Evolutionary conservation across 208 protist genomes (phyloP).

Genomic region (Leptomonas seymouri): DNA sequence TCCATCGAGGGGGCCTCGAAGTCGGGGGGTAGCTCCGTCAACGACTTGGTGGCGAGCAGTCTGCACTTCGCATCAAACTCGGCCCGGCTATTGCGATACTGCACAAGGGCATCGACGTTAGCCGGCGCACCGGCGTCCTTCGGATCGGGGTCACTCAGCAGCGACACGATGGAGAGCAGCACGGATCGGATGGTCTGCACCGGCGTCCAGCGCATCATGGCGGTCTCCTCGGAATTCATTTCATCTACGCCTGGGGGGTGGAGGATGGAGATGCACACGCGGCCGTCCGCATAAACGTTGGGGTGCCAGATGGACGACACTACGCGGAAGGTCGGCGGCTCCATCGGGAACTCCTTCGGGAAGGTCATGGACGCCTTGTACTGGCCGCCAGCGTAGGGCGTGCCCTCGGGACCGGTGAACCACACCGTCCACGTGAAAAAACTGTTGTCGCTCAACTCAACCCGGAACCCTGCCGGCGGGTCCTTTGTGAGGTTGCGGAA

Average conservation of each 20-base stretch:
- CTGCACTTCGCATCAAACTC: constrained; percentile 66
- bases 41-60: constrained; percentile 85
- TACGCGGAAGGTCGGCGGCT: constrained; percentile 95
- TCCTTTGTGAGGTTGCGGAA: constrained; percentile 86
- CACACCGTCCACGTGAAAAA: constrained; percentile 94
- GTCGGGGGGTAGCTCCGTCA: constrained; percentile 85
- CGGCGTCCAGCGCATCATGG: constrained; percentile 97
- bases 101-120: constrained; percentile 94
- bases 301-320: constrained; percentile 97
- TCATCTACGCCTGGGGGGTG: constrained; percentile 97
- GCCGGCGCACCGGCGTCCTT: constrained; percentile 93
- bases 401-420: constrained; percentile 87
- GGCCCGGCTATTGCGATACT: constrained; percentile 78
- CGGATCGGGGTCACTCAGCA: constrained; percentile 95
- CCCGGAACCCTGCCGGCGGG: constrained; percentile 92
- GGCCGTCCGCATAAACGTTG: constrained; percentile 96
- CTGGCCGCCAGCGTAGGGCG: constrained; percentile 86
- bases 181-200: constrained; percentile 96
- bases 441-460: constrained; percentile 86
- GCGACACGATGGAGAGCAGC: constrained; percentile 93
- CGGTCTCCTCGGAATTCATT: constrained; percentile 86
- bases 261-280: constrained; percentile 99
- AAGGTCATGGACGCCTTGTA: constrained; percentile 94
- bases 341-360: constrained; percentile 96
- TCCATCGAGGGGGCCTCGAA: constrained; percentile 78